phyloP scores from a whole-genome alignment of 768 basidiomycete species.

The Phaffia tasmanica region DNA sequence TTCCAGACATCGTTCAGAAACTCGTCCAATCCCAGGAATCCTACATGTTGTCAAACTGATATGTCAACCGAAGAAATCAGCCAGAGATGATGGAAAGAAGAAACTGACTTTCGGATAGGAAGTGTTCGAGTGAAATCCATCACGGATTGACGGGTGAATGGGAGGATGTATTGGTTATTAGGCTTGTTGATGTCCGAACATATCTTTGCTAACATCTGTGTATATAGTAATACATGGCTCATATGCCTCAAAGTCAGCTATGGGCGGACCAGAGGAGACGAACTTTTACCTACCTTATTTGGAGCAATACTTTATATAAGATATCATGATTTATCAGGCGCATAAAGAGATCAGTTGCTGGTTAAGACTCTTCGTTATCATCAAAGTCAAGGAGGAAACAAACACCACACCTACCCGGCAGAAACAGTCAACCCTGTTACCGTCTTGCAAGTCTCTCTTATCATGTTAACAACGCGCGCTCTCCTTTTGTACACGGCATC shows the following conservation, averaged over 20 bases:
- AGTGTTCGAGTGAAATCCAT: slow-evolving; percentile 66
- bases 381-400: background rate
- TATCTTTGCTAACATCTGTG: slow-evolving; percentile 88
- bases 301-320: slow-evolving; percentile 53
- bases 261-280: slow-evolving; percentile 5
- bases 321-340: background rate
- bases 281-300: slow-evolving; percentile 46
- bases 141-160: slow-evolving; percentile 55
- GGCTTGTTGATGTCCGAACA: slow-evolving; percentile 97
- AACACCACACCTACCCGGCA: slow-evolving; percentile 48
- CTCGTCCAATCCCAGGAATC: slow-evolving; percentile 79
- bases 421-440: slow-evolving; percentile 83
- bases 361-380: background rate
- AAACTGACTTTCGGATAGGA: slow-evolving; percentile 55
- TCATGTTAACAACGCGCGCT: slow-evolving; percentile 61
- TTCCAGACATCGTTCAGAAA: slow-evolving; percentile 75
- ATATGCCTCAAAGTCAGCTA: background rate
- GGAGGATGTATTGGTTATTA: slow-evolving; percentile 74
- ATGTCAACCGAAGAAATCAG: background rate
- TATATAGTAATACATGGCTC: background rate
- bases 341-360: background rate
- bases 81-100: background rate
- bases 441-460: slow-evolving; percentile 58
- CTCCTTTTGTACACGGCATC: background rate
- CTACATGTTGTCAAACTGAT: background rate